A percentile compares a stretch with the other conserved stretches of the same genome.
phyloP scores from a whole-genome alignment of 305 asterid species.

The Fraxinus velutina region DNA sequence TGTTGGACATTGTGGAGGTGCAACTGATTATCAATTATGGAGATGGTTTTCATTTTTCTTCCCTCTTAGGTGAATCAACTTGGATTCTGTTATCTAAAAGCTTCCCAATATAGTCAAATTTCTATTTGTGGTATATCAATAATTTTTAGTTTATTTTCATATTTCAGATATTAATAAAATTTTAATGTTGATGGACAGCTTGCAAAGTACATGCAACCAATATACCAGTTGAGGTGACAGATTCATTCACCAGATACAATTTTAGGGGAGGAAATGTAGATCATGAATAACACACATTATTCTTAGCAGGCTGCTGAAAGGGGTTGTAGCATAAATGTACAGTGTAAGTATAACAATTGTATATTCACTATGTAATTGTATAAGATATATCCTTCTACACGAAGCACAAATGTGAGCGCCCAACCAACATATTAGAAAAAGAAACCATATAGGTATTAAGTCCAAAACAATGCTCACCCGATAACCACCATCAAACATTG shows the following conservation, averaged over 20 bases:
- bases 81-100: not conserved
- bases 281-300: not conserved
- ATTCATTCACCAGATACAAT: not conserved
- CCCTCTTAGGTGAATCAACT: not conserved
- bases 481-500: conserved; percentile 99
- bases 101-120: not conserved
- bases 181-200: not conserved
- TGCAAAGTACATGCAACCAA: not conserved
- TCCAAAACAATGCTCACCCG: conserved; percentile 57
- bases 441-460: not conserved
- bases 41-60: not conserved
- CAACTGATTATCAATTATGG: not conserved
- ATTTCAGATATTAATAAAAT: not conserved
- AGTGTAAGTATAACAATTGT: not conserved
- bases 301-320: not conserved
- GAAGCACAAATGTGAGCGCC: not conserved
- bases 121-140: not conserved
- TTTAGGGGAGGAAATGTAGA: not conserved
- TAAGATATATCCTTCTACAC: not conserved
- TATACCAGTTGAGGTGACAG: not conserved
- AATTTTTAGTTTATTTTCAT: not conserved
- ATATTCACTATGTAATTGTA: not conserved
- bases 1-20: not conserved
- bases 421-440: not conserved
- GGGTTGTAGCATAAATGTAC: not conserved